Evolutionary conservation across 352 stramenopile species (phyloP).

Genomic region (Phytophthora pluvialis): DNA sequence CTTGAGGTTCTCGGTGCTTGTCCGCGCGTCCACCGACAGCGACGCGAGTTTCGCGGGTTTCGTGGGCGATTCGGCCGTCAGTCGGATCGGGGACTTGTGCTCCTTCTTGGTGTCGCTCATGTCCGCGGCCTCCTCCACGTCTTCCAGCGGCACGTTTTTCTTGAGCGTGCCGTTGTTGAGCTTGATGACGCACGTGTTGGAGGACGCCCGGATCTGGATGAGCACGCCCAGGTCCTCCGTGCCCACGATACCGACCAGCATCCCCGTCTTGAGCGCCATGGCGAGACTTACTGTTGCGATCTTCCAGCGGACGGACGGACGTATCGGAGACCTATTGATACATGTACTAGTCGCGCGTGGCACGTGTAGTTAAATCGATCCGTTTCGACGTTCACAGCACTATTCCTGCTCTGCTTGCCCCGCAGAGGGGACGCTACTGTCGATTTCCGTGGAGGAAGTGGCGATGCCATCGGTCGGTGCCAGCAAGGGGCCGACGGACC

Average conservation of each 20-base stretch:
- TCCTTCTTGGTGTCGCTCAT: slow-evolving; percentile 44
- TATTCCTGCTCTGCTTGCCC: slow-evolving; percentile 15
- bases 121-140: slow-evolving; percentile 59
- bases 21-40: slow-evolving; percentile 15
- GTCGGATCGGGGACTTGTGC: slow-evolving; percentile 57
- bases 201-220: slow-evolving; percentile 65
- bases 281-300: slow-evolving; percentile 6
- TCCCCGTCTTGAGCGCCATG: slow-evolving; percentile 62
- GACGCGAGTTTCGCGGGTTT: slow-evolving; percentile 34
- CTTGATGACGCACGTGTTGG: slow-evolving; percentile 76
- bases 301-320: slow-evolving; percentile 1
- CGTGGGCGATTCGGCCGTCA: slow-evolving; percentile 14
- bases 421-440: not conserved
- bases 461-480: slow-evolving; percentile 28
- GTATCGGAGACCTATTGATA: slow-evolving; percentile 1
- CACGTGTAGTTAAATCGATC: slow-evolving; percentile 3
- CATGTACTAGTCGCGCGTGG: not conserved
- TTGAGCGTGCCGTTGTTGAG: slow-evolving; percentile 65
- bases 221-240: slow-evolving; percentile 62
- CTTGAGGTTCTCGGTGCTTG: slow-evolving; percentile 17
- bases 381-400: slow-evolving; percentile 16
- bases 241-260: slow-evolving; percentile 61
- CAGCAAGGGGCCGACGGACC: slow-evolving; percentile 41
- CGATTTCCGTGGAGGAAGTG: not conserved
- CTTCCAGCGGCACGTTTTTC: slow-evolving; percentile 72